A percentile compares a stretch with the other conserved stretches of the same genome.
These are phyloP conservation scores for Vaccinium myrtillus DNA, from an alignment of 148 eudicot genomes.

Conservation along the genomic window DNA sequence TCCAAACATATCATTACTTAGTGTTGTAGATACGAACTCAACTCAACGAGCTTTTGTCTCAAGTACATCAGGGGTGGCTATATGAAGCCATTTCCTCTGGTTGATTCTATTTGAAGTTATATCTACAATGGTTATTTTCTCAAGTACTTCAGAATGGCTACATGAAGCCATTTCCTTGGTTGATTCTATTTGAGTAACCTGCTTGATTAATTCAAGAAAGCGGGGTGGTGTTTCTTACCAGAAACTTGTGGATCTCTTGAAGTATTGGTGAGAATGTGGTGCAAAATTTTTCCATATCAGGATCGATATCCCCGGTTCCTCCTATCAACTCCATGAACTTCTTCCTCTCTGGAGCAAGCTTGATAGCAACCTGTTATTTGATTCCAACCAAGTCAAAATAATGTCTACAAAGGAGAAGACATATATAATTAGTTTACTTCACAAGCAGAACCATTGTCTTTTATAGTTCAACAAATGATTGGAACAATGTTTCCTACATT, in stretches of 20 bases:
- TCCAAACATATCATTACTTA: not conserved
- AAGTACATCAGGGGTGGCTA: not conserved
- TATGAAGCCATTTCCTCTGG: not conserved
- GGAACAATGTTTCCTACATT: not conserved
- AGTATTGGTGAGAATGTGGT: constrained; percentile 59
- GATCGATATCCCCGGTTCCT: constrained; percentile 38
- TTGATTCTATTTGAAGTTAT: not conserved
- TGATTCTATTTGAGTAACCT: not conserved
- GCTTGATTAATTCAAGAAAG: not conserved
- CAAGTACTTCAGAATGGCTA: not conserved
- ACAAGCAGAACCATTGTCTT: not conserved
- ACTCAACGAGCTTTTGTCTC: too few relatives aligned
- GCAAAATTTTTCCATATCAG: constrained; percentile 66
- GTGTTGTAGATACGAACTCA: not conserved
- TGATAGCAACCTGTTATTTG: constrained; percentile 68
- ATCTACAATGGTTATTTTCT: not conserved
- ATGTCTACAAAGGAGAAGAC: not conserved
- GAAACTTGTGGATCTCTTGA: constrained; percentile 67
- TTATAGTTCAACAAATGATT: not conserved
- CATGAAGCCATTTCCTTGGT: not conserved
- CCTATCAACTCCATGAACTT: constrained; percentile 81
- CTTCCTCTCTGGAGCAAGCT: constrained; percentile 81
- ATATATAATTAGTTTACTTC: not conserved
- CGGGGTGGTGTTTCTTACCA: constrained; percentile 37
- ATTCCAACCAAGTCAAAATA: not conserved